Evolutionary conservation across 2,329 filamentous ascomycete species (phyloP).

Genomic region (Botrytis deweyae): DNA sequence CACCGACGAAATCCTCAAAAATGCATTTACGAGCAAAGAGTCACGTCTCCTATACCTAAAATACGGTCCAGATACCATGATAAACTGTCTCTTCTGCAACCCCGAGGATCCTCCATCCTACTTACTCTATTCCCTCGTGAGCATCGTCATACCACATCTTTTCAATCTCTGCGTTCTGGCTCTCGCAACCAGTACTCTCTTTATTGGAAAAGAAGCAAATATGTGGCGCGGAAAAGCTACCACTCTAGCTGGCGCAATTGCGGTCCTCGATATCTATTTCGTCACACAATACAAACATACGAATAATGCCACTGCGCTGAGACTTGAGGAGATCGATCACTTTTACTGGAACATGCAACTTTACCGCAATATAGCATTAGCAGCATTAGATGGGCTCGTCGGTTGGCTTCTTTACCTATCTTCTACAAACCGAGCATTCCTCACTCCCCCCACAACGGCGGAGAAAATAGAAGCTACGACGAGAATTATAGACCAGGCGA

Average conservation of each 20-base stretch:
- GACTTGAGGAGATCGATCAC: slow-evolving; percentile 63
- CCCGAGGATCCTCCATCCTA: slow-evolving; percentile 69
- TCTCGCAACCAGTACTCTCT: slow-evolving; percentile 65
- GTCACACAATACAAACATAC: slow-evolving; percentile 65
- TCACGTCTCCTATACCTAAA: slow-evolving; percentile 79
- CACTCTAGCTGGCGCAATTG: slow-evolving; percentile 57
- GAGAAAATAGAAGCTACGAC: slow-evolving; percentile 65
- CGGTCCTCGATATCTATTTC: slow-evolving; percentile 64
- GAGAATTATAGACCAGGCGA: slow-evolving; percentile 56
- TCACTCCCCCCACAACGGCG: slow-evolving; percentile 57
- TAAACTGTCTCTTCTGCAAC: slow-evolving; percentile 79
- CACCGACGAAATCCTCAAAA: slow-evolving; percentile 63
- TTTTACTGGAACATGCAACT: slow-evolving; percentile 70
- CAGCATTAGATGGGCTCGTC: slow-evolving; percentile 61
- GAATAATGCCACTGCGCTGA: slow-evolving; percentile 60
- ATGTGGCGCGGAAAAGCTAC: slow-evolving; percentile 72
- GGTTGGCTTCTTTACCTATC: slow-evolving; percentile 71
- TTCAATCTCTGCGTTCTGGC: slow-evolving; percentile 72
- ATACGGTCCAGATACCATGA: slow-evolving; percentile 72
- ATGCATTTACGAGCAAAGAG: slow-evolving; percentile 67
- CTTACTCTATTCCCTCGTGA: slow-evolving; percentile 76
- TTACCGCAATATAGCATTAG: slow-evolving; percentile 63
- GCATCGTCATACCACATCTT: slow-evolving; percentile 74
- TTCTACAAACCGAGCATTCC: slow-evolving; percentile 76
- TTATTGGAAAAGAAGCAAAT: slow-evolving; percentile 62